Base-by-base conservation (phyloP, 2,329 filamentous ascomycete species). In the Colletotrichum musicola region DNA sequence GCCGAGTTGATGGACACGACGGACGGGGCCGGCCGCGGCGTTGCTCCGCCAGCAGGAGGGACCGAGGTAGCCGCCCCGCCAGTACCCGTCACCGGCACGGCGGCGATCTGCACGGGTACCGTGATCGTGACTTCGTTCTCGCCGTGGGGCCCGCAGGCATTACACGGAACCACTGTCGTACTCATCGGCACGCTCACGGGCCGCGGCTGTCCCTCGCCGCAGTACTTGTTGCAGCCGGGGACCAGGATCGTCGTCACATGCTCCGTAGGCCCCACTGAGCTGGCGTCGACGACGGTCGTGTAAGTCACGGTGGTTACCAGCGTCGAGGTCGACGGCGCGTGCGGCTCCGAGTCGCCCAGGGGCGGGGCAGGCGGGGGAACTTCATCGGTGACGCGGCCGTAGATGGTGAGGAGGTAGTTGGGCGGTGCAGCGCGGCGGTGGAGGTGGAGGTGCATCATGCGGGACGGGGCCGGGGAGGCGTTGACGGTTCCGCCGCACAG, bases 401-500 rank as follows among this genome's bases (percentile, higher is more conserved):
- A 86, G 13, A 86, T 74, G 2, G 80, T 84, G 18, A 86, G 76
- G 6, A 85, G 77, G 46, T 77, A 72, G 47, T 72, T 69, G 0
- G 72, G 69, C 4, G 77, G 75, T 3, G 73, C 72, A 13, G 77
- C 78, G 38, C 76, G 76, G 35, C 75, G 74, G 6, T 64, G 70
- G 30, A 59, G 63, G 18, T 70, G 70, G 4, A 64, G 70, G 9
- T 59, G 22, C 38, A 63, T 42, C 20, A 71, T 18, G n/a, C 53
- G 67, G 46, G 50, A 40, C 10, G 63, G 50, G 14, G 59, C 20
- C 25, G 58, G 60, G 4, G 60, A 62, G 49, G 38, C 50, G 27
- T 68, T 61, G 14, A 75, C 63, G 22, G 75, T 71, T 14, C 83
- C 83, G 50, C 84, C 84, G 73, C 84, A 86, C 65, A 78, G 75